Evolutionary conservation across 306 rosid genomes (phyloP).

Genomic region (Casuarina glauca): DNA sequence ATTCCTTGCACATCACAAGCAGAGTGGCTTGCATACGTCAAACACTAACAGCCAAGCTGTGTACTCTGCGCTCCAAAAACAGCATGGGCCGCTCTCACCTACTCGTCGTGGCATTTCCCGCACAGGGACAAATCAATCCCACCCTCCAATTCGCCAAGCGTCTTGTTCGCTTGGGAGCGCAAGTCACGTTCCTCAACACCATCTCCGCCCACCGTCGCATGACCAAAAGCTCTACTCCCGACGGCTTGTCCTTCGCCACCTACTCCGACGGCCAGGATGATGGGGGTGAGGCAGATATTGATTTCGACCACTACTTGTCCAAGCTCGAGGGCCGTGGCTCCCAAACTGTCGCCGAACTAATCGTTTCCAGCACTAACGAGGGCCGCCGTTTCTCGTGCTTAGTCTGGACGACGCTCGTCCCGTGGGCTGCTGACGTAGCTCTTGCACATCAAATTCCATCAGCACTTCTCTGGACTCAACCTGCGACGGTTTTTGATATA

Average conservation of each 20-base stretch:
- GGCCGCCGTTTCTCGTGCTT: slow-evolving; percentile 33
- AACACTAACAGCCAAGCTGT: too few relatives aligned
- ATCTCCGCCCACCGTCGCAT: slow-evolving; percentile 29
- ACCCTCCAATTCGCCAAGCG: slow-evolving; percentile 41
- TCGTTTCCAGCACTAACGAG: slow-evolving; percentile 4
- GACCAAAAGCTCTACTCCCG: slow-evolving; percentile 8
- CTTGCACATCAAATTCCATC: slow-evolving; percentile 19
- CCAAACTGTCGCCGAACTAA: slow-evolving; percentile 12
- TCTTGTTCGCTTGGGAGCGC: slow-evolving; percentile 28
- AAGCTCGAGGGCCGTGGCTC: slow-evolving; percentile 25
- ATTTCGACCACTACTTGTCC: neutral
- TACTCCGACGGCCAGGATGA: slow-evolving; percentile 44
- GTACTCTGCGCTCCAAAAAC: too few relatives aligned
- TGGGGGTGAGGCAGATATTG: neutral
- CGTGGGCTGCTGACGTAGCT: slow-evolving; percentile 39
- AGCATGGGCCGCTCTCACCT: slow-evolving; percentile 23
- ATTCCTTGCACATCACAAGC: too few relatives aligned
- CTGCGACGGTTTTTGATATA: slow-evolving; percentile 40
- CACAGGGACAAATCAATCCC: slow-evolving; percentile 57
- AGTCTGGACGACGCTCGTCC: slow-evolving; percentile 23
- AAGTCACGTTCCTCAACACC: slow-evolving; percentile 40
- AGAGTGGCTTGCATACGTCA: too few relatives aligned
- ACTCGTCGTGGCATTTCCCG: slow-evolving; percentile 39
- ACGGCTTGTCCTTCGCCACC: slow-evolving; percentile 18
- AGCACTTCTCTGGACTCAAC: slow-evolving; percentile 39